A percentile compares a stretch with the other conserved stretches of the same genome.
Conservation (phyloP, 2,329 filamentous ascomycete species). For the Ambrosiella xylebori region DNA sequence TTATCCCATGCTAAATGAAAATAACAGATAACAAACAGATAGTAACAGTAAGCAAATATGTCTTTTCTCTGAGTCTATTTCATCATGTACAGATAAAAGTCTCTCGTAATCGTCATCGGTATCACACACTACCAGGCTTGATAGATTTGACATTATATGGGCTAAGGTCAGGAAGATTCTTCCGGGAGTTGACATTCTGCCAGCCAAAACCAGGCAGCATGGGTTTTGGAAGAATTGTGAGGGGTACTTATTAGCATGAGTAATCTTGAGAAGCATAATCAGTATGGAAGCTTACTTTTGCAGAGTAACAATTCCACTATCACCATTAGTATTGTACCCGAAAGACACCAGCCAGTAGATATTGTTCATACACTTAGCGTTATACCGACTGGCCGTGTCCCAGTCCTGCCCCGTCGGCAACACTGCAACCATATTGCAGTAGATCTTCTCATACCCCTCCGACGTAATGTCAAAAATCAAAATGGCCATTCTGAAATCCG, state of each 20-base stretch:
- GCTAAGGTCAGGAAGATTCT: conserved; percentile 14
- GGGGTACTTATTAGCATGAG: not conserved
- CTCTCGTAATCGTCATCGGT: not conserved
- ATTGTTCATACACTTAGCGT: conserved; percentile 15
- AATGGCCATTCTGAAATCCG: conserved; percentile 8
- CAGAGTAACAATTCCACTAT: conserved; percentile 19
- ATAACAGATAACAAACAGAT: too few relatives aligned
- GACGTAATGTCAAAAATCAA: conserved; percentile 6
- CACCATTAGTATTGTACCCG: conserved; percentile 18
- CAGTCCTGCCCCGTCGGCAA: conserved; percentile 12
- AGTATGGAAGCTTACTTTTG: conserved; percentile 17
- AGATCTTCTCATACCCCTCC: conserved; percentile 6
- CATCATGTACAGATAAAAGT: not conserved
- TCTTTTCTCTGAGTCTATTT: too few relatives aligned
- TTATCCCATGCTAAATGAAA: too few relatives aligned
- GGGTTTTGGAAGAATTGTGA: conserved; percentile 8
- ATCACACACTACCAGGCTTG: not conserved
- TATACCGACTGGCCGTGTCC: conserved; percentile 16
- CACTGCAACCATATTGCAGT: conserved; percentile 14
- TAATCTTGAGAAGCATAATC: not conserved
- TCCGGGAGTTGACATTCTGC: conserved; percentile 15
- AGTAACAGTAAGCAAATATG: too few relatives aligned
- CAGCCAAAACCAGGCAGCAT: conserved; percentile 18
- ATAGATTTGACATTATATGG: conserved; percentile 13
- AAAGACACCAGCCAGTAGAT: conserved; percentile 19